Conservation (phyloP, 441 rosid genomes). For the Gossypium davidsonii region DNA sequence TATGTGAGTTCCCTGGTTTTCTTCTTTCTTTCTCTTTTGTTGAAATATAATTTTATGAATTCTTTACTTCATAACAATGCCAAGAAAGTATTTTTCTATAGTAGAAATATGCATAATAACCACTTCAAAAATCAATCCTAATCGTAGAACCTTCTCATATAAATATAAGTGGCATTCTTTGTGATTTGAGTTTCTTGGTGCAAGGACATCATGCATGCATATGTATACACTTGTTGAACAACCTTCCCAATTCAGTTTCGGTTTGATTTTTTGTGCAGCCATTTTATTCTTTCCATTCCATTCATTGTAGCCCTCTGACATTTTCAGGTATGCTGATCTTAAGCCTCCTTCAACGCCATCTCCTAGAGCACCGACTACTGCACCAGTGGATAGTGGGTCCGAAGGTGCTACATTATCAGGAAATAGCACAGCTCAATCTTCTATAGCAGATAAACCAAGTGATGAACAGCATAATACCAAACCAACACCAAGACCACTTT, state of each 20-base stretch:
- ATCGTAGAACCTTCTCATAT: neutral
- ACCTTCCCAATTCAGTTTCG: neutral
- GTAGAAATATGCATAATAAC: neutral
- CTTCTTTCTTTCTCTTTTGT: neutral
- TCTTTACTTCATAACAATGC: neutral
- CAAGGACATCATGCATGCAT: neutral
- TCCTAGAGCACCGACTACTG: slow-evolving; percentile 18
- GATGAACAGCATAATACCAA: slow-evolving; percentile 16
- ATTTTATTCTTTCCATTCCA: neutral
- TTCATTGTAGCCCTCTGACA: neutral
- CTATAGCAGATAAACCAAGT: slow-evolving; percentile 15
- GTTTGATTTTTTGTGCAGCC: neutral
- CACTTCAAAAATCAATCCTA: neutral
- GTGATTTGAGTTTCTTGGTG: neutral
- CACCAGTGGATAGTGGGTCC: neutral
- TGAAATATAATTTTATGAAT: neutral
- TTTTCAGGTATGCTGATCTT: slow-evolving; percentile 43
- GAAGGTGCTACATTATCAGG: slow-evolving; percentile 16
- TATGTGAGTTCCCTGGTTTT: slow-evolving; percentile 33
- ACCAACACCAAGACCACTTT: slow-evolving; percentile 47
- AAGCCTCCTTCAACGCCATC: slow-evolving; percentile 57
- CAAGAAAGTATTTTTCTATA: neutral
- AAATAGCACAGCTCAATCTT: slow-evolving; percentile 31
- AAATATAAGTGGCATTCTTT: neutral
- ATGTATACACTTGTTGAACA: neutral